phyloP scores from a whole-genome alignment of 257 asterid species.

The Thymus quinquecostatus region DNA sequence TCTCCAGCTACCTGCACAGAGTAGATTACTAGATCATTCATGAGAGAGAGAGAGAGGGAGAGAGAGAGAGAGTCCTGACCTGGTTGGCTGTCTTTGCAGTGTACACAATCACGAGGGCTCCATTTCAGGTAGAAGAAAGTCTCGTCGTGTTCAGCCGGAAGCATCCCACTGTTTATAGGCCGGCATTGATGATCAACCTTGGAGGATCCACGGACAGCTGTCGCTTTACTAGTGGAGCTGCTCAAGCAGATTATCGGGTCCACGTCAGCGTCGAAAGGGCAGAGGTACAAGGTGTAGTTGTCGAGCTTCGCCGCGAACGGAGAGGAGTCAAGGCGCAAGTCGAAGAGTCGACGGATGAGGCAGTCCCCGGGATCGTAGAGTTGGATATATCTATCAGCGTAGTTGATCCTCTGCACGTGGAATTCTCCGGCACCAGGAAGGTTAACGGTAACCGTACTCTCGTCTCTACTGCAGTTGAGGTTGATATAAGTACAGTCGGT shows the following conservation, averaged over 20 bases:
- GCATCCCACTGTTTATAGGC: slow-evolving; percentile 1
- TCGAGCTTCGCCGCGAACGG: slow-evolving; percentile 17
- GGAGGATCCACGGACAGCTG: slow-evolving; percentile 4
- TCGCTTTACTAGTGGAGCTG: slow-evolving; percentile 24
- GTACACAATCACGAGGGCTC: slow-evolving; percentile 21
- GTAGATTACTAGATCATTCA: background rate
- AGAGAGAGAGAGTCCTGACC: slow-evolving; percentile 20
- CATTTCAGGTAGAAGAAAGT: slow-evolving; percentile 31
- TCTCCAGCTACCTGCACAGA: background rate
- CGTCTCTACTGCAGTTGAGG: slow-evolving; percentile 14
- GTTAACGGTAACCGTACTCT: slow-evolving; percentile 1
- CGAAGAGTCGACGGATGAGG: slow-evolving; percentile 30
- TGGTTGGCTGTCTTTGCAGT: background rate
- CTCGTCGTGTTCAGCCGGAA: slow-evolving; percentile 29
- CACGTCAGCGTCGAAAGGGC: slow-evolving; percentile 10
- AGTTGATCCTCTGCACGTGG: slow-evolving; percentile 28
- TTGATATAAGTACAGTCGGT: slow-evolving; percentile 31
- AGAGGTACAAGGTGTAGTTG: slow-evolving; percentile 26
- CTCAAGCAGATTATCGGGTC: slow-evolving; percentile 26
- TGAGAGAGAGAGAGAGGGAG: background rate
- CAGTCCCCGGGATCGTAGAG: slow-evolving; percentile 37
- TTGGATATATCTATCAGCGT: background rate
- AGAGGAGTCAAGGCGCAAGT: slow-evolving; percentile 29
- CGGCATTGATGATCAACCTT: slow-evolving; percentile 7
- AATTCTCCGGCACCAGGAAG: slow-evolving; percentile 30